Evolutionary conservation across 2,329 filamentous ascomycete species (phyloP).

Genomic region (Penicillium concentricum): DNA sequence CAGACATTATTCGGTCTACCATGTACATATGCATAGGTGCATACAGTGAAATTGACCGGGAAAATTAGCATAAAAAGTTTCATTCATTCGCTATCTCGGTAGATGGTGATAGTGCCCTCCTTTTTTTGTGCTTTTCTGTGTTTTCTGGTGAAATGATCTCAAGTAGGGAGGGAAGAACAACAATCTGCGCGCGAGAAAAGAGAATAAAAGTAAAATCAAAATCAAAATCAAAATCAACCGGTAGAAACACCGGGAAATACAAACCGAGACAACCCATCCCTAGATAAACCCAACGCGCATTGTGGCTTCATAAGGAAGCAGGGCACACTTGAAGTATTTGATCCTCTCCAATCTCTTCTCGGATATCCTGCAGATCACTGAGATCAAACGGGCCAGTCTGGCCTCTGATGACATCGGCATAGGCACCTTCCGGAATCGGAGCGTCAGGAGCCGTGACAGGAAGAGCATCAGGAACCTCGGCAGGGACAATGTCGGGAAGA

Average conservation of each 20-base stretch:
- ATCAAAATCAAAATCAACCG: not conserved
- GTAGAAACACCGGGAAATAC: not conserved
- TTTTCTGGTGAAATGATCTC: not conserved
- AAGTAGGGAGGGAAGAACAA: not conserved
- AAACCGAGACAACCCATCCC: not conserved
- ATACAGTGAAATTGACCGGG: not conserved
- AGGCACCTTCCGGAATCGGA: not conserved
- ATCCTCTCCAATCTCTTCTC: not conserved
- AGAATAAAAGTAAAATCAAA: not conserved
- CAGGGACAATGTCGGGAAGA: not conserved
- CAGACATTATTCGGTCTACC: too few species aligned
- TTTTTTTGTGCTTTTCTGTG: not conserved
- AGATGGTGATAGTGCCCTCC: not conserved
- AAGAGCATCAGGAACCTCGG: too few species aligned
- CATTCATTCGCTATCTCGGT: not conserved
- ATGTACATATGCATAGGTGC: not conserved
- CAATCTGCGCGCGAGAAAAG: not conserved
- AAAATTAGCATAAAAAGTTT: not conserved
- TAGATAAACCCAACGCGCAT: not conserved
- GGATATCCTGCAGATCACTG: not conserved
- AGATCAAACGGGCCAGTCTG: not conserved
- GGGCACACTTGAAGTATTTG: not conserved
- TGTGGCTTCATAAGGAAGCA: not conserved
- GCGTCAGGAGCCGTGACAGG: too few species aligned
- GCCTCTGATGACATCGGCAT: not conserved